A percentile compares a stretch with the other conserved stretches of the same genome.
Conservation (phyloP, 768 basidiomycete species). For the Termitomyces sp. region DNA sequence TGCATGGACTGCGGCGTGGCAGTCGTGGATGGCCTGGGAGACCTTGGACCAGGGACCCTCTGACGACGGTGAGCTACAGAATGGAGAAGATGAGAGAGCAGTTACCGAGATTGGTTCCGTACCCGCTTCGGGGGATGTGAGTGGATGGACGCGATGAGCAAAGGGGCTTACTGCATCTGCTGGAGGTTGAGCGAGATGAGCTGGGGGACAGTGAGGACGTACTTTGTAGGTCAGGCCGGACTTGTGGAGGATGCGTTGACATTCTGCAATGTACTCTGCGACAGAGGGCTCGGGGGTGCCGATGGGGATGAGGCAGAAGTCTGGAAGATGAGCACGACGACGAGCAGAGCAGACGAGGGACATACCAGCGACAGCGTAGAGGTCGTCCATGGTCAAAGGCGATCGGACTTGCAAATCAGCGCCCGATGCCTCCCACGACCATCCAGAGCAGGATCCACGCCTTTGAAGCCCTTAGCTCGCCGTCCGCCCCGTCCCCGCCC, state of each 20-base stretch:
- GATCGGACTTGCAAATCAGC: conserved; percentile 10
- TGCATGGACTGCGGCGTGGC: conserved; percentile 82
- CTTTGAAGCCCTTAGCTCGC: conserved; percentile 48
- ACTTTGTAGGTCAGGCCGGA: conserved; percentile 83
- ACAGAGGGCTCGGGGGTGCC: conserved; percentile 76
- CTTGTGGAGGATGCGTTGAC: conserved; percentile 76
- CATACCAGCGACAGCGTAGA: conserved; percentile 76
- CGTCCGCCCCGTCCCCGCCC: conserved; percentile 42
- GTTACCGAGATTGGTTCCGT: conserved; percentile 84
- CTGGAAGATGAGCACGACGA: conserved; percentile 28
- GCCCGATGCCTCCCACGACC: conserved; percentile 36
- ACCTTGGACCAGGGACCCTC: conserved; percentile 89
- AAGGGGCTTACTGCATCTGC: conserved; percentile 57
- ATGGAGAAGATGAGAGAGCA: background rate
- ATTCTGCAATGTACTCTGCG: conserved; percentile 76
- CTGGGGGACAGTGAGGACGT: background rate
- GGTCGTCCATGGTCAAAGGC: conserved; percentile 30
- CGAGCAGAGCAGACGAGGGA: background rate
- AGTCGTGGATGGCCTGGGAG: conserved; percentile 82
- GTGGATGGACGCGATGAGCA: background rate
- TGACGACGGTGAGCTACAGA: conserved; percentile 12
- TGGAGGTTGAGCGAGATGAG: background rate
- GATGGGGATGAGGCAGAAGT: conserved; percentile 87
- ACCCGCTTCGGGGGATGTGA: conserved; percentile 51
- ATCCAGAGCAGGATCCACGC: conserved; percentile 58